Evolutionary conservation across 352 stramenopile genomes (phyloP), one percentile per base, ranked within the genome.

Genomic region (Globisporangium radiosum): DNA sequence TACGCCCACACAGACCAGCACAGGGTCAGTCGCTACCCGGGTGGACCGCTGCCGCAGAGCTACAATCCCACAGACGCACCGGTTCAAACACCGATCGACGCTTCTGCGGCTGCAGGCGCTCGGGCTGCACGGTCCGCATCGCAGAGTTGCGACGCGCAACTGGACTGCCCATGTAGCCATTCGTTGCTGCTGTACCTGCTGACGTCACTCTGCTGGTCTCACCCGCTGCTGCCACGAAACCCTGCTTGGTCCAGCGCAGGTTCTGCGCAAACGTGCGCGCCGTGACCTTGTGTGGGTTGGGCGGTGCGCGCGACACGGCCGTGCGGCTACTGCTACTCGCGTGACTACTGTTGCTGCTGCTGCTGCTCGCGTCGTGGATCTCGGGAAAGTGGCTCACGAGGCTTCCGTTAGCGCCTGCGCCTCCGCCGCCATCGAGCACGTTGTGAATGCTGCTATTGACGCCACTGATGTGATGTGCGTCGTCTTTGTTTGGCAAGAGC

Each of bases 201-300:
- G 10, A n/a, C 42, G 43, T 10, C 6, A 15, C 6, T 57, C 52
- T 65, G 40, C 59, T 10, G 14, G 7, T 55, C 13, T 55, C 51
- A 0, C 75, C 69, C 33, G 82, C 70, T 0, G 64, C 56, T 33
- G 25, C 25, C 25, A 33, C 2, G 5, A 63, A 56, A 0, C 56
- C 64, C 42, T 77, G 72, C 63, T 84, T 87, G 19, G 68, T 70
- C 77, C 68, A 85, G 0, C 68, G 59, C 39, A 84, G 49, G 42
- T 81, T 80, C 49, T 86, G 71, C 43, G 69, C 64, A 52, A 80
- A 69, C 9, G 63, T 63, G 10, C 67, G 65, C 17, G 65, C 65
- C 7, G 76, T 73, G 36, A 72, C 57, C 44, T 81, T 85, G 50
- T 66, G 67, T 47, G 68, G 60, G 9, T 66, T 56, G 51, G 47